Evolutionary conservation across 192 early-diverging fungal genomes (phyloP), one percentile per base, ranked within the genome.

Genomic region (Podila minutissima): DNA sequence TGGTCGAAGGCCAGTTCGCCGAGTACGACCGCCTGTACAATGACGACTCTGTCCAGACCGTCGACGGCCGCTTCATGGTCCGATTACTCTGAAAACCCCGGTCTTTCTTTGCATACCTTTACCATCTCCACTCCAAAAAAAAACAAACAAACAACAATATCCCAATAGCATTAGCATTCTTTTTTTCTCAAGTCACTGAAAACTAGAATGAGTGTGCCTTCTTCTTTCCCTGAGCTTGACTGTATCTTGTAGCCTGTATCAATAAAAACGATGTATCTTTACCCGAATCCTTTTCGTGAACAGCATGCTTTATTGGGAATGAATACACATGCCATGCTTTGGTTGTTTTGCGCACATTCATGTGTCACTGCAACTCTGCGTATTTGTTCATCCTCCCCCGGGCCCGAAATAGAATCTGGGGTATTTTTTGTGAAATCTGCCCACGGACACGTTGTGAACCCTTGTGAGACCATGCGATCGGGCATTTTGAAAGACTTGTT

Each of bases 1-100:
- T 59, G 2, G 33, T 72, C 59, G 64, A 79, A 1, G 70, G 61
- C 31, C 65, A 65, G 8, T 72, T 49, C 69, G 70, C 69, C 5
- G 76, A 72, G 59, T 72, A 72, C 48, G 70, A 72, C 28, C 17
- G 10, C 5, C 24, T 79, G 28, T 79, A 79, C 66, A 72, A 79
- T 64, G 65, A 66, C 5, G 76, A 79, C 29, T 79, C 76, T 7
- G 6, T 64, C 17, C 41, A 72, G 59, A 79, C 76, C 53, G 67
- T 62, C 33, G 76, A 79, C 29, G 76, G 76, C 22, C 59, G 59
- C 24, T 60, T 10, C 13, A 72, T 79, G 69, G 76, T 79, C 57
- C 76, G 76, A 15, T 57, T 79, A 22, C 70, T 72, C 22, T 72
- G 63, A 67, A 37, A 49, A 31, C 15, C 12, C 29, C 6, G 26